These are phyloP conservation scores for Coprinopsis cinerea DNA, from an alignment of 768 basidiomycete species.

Conservation along the genomic window DNA sequence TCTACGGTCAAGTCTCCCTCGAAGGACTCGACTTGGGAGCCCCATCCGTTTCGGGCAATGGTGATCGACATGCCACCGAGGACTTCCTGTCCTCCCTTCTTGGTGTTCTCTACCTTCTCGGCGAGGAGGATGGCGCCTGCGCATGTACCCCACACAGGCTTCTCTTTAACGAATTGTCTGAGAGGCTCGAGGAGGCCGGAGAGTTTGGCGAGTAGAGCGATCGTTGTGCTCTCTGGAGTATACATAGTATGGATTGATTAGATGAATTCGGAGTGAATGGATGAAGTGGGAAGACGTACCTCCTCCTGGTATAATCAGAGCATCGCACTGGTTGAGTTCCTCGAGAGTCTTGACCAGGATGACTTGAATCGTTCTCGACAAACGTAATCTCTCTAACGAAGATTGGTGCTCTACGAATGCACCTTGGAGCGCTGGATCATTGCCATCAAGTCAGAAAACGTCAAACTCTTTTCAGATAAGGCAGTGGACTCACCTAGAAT, in stretches of 20 bases:
- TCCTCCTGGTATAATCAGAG: constrained; percentile 91
- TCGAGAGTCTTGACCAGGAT: constrained; percentile 64
- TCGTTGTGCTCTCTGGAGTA: constrained; percentile 81
- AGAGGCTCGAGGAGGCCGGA: constrained; percentile 80
- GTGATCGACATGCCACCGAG: constrained; percentile 75
- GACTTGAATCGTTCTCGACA: constrained; percentile 38
- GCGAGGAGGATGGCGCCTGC: constrained; percentile 91
- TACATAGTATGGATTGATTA: background rate
- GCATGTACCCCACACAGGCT: constrained; percentile 93
- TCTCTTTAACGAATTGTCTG: constrained; percentile 58
- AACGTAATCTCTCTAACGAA: constrained; percentile 53
- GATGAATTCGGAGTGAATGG: background rate
- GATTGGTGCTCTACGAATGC: constrained; percentile 86
- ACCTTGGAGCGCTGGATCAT: constrained; percentile 76
- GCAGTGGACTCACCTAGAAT: constrained; percentile 40
- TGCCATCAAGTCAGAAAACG: background rate
- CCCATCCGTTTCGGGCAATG: constrained; percentile 88
- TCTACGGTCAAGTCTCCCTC: constrained; percentile 68
- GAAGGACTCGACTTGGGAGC: constrained; percentile 94
- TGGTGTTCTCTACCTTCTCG: constrained; percentile 64
- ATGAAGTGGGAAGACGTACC: constrained; percentile 33
- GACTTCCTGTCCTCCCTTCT: constrained; percentile 85
- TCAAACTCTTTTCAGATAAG: background rate
- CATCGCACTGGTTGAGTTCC: constrained; percentile 75
- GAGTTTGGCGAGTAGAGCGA: constrained; percentile 67